These are phyloP conservation scores for Acephala macrosclerotiorum DNA, from an alignment of 2,329 filamentous ascomycete genomes.

Conservation along the genomic window DNA sequence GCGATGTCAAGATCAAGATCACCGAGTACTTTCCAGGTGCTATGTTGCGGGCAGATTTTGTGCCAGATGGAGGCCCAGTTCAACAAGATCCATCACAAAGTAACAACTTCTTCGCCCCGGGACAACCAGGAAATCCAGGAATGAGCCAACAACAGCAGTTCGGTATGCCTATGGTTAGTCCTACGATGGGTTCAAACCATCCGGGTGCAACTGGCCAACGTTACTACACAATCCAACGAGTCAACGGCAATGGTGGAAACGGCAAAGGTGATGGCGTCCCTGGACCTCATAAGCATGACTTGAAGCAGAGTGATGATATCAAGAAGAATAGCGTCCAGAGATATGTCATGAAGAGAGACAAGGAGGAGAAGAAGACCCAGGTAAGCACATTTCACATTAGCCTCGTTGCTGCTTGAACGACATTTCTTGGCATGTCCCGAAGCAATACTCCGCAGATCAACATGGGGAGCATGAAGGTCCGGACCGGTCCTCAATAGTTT, in stretches of 20 bases:
- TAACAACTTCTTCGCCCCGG: constrained; percentile 43
- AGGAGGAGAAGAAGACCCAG: constrained; percentile 67
- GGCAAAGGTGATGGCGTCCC: constrained; percentile 74
- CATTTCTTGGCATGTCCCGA: constrained; percentile 11
- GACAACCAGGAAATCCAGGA: constrained; percentile 34
- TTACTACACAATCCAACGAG: constrained; percentile 78
- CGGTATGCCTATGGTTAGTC: constrained; percentile 51
- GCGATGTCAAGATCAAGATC: constrained; percentile 87
- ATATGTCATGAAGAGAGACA: constrained; percentile 68
- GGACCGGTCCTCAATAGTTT: neutral
- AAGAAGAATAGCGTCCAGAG: constrained; percentile 83
- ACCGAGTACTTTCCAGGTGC: constrained; percentile 75
- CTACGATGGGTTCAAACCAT: constrained; percentile 50
- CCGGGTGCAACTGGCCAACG: constrained; percentile 58
- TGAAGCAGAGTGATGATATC: constrained; percentile 78
- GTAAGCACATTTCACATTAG: constrained; percentile 49
- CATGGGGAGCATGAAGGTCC: constrained; percentile 3
- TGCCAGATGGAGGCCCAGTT: constrained; percentile 40
- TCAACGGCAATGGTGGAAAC: constrained; percentile 79
- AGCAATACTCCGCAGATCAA: constrained; percentile 13
- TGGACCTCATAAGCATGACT: constrained; percentile 76
- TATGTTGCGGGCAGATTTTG: constrained; percentile 44
- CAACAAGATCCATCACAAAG: constrained; percentile 33
- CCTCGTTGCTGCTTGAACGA: constrained; percentile 8
- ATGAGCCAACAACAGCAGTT: constrained; percentile 45